Evolutionary conservation across 1,284 basidiomycete species (phyloP).

Genomic region (Pholiota adiposa): DNA sequence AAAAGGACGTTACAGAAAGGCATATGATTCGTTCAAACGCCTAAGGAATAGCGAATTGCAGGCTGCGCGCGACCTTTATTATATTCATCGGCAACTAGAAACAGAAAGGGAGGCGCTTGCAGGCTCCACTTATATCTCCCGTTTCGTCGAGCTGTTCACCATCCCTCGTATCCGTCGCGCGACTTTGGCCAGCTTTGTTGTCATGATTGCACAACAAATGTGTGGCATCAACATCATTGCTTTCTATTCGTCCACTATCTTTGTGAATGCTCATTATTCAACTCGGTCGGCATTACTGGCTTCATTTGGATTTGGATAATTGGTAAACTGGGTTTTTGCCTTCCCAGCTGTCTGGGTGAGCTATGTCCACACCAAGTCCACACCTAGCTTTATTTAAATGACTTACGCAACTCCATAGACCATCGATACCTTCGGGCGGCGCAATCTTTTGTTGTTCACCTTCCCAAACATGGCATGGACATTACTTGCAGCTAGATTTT

Average conservation of each 20-base stretch:
- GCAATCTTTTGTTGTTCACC: slow-evolving; percentile 60
- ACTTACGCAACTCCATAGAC: slow-evolving; percentile 29
- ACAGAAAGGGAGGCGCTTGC: slow-evolving; percentile 52
- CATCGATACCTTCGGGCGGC: slow-evolving; percentile 63
- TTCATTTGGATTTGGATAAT: slow-evolving; percentile 73
- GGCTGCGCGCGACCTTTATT: slow-evolving; percentile 56
- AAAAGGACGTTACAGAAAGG: slow-evolving; percentile 57
- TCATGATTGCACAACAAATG: slow-evolving; percentile 69
- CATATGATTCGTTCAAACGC: slow-evolving; percentile 55
- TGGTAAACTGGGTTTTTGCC: slow-evolving; percentile 63
- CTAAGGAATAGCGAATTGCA: slow-evolving; percentile 64
- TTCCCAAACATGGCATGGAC: slow-evolving; percentile 67
- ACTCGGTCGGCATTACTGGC: slow-evolving; percentile 56
- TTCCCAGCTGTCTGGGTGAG: slow-evolving; percentile 59
- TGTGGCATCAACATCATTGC: slow-evolving; percentile 56
- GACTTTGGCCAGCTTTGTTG: slow-evolving; percentile 61
- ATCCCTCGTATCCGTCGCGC: slow-evolving; percentile 69
- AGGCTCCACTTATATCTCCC: slow-evolving; percentile 44
- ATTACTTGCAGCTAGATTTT: slow-evolving; percentile 60
- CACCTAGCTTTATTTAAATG: neutral
- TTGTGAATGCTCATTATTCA: slow-evolving; percentile 55
- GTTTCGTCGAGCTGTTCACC: slow-evolving; percentile 65
- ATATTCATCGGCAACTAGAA: slow-evolving; percentile 56
- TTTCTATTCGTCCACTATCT: slow-evolving; percentile 71
- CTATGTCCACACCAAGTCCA: neutral